These are phyloP conservation scores for Hyparrhenia diplandra DNA, from an alignment of 176 grass and related monocot species.

Conservation along the genomic window DNA sequence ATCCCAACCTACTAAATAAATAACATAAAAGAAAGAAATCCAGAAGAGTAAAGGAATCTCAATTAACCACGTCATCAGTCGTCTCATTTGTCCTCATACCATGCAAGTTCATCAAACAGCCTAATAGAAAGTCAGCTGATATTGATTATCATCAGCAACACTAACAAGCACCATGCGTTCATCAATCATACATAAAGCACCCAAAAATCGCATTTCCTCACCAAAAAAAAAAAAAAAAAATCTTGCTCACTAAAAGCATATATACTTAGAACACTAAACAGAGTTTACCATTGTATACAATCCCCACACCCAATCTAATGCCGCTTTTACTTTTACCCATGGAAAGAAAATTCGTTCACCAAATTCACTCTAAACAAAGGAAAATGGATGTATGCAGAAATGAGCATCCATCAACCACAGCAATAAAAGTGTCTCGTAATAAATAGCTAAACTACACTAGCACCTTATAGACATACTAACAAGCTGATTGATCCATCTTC, in stretches of 20 bases:
- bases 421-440: not conserved
- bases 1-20: not conserved
- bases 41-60: not conserved
- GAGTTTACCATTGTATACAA: not conserved
- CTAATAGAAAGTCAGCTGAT: not conserved
- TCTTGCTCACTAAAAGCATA: not conserved
- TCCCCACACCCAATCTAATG: not conserved
- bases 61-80: not conserved
- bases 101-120: not conserved
- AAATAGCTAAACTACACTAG: not conserved
- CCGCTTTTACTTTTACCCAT: not conserved
- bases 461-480: not conserved
- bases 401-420: not conserved
- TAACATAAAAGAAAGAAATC: not conserved
- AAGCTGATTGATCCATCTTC: not conserved
- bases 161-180: not conserved
- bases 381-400: not conserved
- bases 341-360: not conserved
- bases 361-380: not conserved
- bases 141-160: not conserved
- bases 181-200: not conserved
- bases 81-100: not conserved
- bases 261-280: not conserved
- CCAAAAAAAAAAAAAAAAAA: slow-evolving; percentile 13
- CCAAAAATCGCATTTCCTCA: not conserved